A percentile compares a stretch with the other conserved stretches of the same genome.
Conservation (phyloP, 306 rosid species). For the Oxytropis ochrocephala region DNA sequence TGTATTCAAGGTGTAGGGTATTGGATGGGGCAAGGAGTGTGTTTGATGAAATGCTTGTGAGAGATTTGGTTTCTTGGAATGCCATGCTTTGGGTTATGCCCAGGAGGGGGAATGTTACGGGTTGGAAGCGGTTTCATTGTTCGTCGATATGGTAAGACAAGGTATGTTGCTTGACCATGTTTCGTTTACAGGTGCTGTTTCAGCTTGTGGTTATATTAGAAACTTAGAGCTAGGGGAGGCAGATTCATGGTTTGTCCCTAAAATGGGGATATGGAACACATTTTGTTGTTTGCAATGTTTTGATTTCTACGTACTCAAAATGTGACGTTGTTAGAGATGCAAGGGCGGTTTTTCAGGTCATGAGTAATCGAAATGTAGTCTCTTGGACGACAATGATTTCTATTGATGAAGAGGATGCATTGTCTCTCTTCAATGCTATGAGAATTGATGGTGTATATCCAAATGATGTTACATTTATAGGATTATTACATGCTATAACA, state of each 20-base stretch:
- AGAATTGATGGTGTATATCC: conserved; percentile 61
- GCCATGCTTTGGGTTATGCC: conserved; percentile 67
- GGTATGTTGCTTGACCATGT: conserved; percentile 65
- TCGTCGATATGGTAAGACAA: conserved; percentile 56
- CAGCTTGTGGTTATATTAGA: conserved; percentile 68
- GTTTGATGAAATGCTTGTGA: conserved; percentile 56
- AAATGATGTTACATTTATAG: conserved; percentile 73
- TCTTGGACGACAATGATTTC: conserved; percentile 90
- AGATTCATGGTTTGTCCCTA: conserved; percentile 53
- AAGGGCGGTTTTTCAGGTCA: conserved; percentile 41
- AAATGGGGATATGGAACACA: conserved; percentile 58
- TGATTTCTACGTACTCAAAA: conserved; percentile 72
- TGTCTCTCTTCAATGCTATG: conserved; percentile 58
- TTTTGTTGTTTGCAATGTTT: conserved; percentile 60
- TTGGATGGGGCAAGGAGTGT: conserved; percentile 50
- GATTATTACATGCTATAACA: conserved; percentile 62
- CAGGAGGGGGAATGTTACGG: conserved; percentile 64
- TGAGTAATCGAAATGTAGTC: conserved; percentile 58
- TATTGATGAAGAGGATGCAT: conserved; percentile 48
- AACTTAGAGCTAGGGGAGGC: conserved; percentile 57
- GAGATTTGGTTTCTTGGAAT: conserved; percentile 73
- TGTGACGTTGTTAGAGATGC: conserved; percentile 57
- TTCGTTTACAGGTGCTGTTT: conserved; percentile 63
- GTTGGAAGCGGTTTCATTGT: conserved; percentile 46
- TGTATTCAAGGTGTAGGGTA: conserved; percentile 65